phyloP scores from a whole-genome alignment of 2,329 filamentous ascomycete genomes.

The Fragosphaeria purpurea region DNA sequence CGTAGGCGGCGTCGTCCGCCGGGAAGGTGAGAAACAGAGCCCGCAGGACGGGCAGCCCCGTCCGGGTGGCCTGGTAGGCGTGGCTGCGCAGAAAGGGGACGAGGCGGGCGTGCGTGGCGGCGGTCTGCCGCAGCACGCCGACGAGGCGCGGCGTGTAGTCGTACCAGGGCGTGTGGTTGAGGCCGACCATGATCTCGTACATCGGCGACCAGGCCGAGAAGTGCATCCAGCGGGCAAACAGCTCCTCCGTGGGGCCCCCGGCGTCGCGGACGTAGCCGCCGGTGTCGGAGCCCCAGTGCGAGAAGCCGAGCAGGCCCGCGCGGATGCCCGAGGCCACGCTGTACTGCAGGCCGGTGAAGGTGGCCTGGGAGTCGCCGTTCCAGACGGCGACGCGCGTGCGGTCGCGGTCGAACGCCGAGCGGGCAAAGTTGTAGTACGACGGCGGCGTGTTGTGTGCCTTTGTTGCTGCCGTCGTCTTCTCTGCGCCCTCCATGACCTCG shows the following conservation, averaged over 20 bases:
- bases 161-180: slow-evolving; percentile 26
- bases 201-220: slow-evolving; percentile 21
- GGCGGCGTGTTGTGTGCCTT: background rate
- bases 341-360: slow-evolving; percentile 23
- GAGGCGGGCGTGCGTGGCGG: slow-evolving; percentile 21
- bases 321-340: slow-evolving; percentile 22
- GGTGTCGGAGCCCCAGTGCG: slow-evolving; percentile 24
- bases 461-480: no score
- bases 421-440: slow-evolving; percentile 24
- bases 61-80: slow-evolving; percentile 19
- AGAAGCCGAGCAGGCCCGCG: slow-evolving; percentile 22
- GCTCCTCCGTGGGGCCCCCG: slow-evolving; percentile 19
- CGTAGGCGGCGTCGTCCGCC: slow-evolving; percentile 16
- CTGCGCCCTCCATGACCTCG: slow-evolving; percentile 20
- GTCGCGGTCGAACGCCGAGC: slow-evolving; percentile 22
- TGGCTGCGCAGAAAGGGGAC: slow-evolving; percentile 24
- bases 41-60: slow-evolving; percentile 23
- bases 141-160: slow-evolving; percentile 20
- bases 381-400: slow-evolving; percentile 22
- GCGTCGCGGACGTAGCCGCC: slow-evolving; percentile 21
- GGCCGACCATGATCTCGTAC: slow-evolving; percentile 26
- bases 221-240: slow-evolving; percentile 22
- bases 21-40: slow-evolving; percentile 24
- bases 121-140: slow-evolving; percentile 20
- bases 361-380: slow-evolving; percentile 25